Percentiles rank a stretch among this genome's conserved stretches.
phyloP scores from a whole-genome alignment of 2,329 filamentous ascomycete species.

The Arthrobotrys megalospora region DNA sequence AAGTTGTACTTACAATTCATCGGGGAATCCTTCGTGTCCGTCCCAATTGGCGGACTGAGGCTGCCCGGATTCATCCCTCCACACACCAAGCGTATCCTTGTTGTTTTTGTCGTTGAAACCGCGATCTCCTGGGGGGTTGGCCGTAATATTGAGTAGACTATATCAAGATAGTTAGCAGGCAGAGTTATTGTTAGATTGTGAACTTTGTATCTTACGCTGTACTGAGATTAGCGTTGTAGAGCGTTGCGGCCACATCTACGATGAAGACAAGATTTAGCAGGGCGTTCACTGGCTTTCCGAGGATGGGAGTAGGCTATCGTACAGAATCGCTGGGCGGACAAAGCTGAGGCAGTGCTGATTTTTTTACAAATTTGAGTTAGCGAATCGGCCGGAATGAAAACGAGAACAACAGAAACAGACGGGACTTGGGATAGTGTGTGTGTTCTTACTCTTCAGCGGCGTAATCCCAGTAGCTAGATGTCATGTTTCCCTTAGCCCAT shows the following conservation, averaged over 20 bases:
- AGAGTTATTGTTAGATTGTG: not conserved
- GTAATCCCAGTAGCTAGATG: conserved; percentile 38
- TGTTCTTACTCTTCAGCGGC: conserved; percentile 42
- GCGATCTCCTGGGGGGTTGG: conserved; percentile 36
- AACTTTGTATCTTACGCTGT: conserved; percentile 30
- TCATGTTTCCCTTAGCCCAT: conserved; percentile 36
- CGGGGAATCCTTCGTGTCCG: conserved; percentile 48
- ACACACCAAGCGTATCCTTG: conserved; percentile 37
- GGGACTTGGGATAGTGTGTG: not conserved
- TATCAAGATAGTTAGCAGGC: not conserved
- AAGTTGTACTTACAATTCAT: conserved; percentile 28
- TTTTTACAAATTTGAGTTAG: not conserved
- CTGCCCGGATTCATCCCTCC: conserved; percentile 38
- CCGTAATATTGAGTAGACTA: conserved; percentile 55
- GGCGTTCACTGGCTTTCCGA: not conserved
- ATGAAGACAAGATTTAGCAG: not conserved
- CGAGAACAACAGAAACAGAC: not conserved
- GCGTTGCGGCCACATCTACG: conserved; percentile 54
- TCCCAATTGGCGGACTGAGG: conserved; percentile 57
- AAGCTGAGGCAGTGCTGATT: conserved; percentile 38
- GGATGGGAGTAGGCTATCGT: not conserved
- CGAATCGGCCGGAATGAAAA: not conserved
- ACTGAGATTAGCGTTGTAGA: conserved; percentile 55
- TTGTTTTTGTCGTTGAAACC: conserved; percentile 36
- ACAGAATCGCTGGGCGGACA: conserved; percentile 57